phyloP scores from a whole-genome alignment of 352 stramenopile genomes.

The Phytophthora macrochlamydospora region DNA sequence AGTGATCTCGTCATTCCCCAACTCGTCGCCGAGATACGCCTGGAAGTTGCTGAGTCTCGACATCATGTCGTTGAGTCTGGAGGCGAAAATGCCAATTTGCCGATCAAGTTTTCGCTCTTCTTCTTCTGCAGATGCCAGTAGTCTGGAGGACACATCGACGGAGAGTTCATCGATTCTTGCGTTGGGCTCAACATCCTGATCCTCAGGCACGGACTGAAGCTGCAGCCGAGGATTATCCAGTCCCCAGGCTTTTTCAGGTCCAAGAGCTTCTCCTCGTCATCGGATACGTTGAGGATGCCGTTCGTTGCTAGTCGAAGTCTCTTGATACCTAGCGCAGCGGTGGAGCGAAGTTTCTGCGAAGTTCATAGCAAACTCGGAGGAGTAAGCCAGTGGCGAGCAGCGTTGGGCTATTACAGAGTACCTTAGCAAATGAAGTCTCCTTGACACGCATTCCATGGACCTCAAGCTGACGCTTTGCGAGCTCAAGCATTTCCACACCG shows the following conservation, averaged over 20 bases:
- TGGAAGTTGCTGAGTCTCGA: constrained; percentile 47
- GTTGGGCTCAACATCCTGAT: background rate
- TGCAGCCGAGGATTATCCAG: constrained; percentile 23
- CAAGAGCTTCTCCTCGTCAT: constrained; percentile 49
- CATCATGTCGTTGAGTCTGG: constrained; percentile 39
- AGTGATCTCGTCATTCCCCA: constrained; percentile 22
- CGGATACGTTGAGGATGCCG: constrained; percentile 38
- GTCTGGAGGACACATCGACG: constrained; percentile 17
- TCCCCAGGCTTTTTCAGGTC: constrained; percentile 65
- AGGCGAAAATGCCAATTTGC: constrained; percentile 39
- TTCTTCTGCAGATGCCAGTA: constrained; percentile 41
- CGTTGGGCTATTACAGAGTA: constrained; percentile 6
- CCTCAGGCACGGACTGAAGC: constrained; percentile 7
- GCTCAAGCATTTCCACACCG: constrained; percentile 48
- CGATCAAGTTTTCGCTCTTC: constrained; percentile 52
- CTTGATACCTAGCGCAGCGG: constrained; percentile 43
- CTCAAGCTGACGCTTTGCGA: constrained; percentile 64
- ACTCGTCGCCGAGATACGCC: constrained; percentile 37
- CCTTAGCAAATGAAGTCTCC: constrained; percentile 47
- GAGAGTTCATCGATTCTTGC: background rate
- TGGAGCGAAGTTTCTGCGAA: constrained; percentile 47
- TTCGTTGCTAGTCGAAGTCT: constrained; percentile 45
- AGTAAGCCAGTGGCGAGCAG: background rate
- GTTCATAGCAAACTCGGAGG: background rate
- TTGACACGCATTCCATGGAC: constrained; percentile 50